Percentiles rank a stretch among this genome's conserved stretches.
phyloP scores from a whole-genome alignment of 1,139 yeast genomes.

The Saccharomyces pastorianus region DNA sequence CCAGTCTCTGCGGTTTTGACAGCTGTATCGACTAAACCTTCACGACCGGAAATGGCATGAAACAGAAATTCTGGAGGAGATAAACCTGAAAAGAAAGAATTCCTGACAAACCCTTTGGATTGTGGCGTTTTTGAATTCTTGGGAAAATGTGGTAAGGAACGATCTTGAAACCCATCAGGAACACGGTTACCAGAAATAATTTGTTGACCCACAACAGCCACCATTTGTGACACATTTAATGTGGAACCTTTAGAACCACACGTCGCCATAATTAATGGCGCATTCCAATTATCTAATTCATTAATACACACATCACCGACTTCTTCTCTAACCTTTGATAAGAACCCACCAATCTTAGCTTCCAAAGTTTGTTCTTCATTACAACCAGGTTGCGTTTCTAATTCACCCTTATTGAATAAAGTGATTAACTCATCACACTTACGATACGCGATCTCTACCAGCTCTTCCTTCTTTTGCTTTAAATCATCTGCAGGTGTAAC shows the following conservation, averaged over 20 bases:
- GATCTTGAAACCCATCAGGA: constrained; percentile 98
- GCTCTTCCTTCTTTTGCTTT: constrained; percentile 67
- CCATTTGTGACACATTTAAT: constrained; percentile 97
- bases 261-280: constrained; percentile 97
- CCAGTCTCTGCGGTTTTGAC: constrained; percentile 99
- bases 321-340: constrained; percentile 96
- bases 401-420: constrained; percentile 70
- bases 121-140: constrained; percentile 96
- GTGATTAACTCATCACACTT: constrained; percentile 90
- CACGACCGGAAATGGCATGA: constrained; percentile 99
- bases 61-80: constrained; percentile 95
- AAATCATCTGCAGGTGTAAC: constrained; percentile 87
- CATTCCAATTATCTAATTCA: constrained; percentile 83
- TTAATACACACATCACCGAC: constrained; percentile 96
- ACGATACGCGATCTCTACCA: constrained; percentile 85
- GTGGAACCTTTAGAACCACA: constrained; percentile 99
- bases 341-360: constrained; percentile 91
- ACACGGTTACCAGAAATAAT: constrained; percentile 98
- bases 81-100: constrained; percentile 88
- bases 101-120: constrained; percentile 94
- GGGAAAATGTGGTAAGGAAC: constrained; percentile 94
- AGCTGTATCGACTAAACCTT: constrained; percentile 98
- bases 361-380: constrained; percentile 96
- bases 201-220: constrained; percentile 99
- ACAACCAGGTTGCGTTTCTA: constrained; percentile 98